These are phyloP conservation scores for Hymenoscyphus repandus DNA, from an alignment of 2,329 filamentous ascomycete species.

Conservation along the genomic window DNA sequence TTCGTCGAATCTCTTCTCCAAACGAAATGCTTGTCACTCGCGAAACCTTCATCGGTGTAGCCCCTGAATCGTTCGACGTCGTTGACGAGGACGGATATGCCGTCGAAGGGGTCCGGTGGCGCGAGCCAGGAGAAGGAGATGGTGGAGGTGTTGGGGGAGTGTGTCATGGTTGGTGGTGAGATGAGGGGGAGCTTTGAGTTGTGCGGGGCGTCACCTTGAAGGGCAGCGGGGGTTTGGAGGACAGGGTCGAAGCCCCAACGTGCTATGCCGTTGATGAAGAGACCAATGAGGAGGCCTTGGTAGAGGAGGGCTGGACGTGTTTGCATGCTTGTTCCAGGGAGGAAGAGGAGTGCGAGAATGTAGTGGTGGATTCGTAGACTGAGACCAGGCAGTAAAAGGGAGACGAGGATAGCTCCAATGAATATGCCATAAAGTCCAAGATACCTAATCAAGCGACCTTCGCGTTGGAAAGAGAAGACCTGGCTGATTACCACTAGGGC, in stretches of 20 bases:
- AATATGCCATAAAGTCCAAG: slow-evolving; percentile 73
- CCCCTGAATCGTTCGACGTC: slow-evolving; percentile 77
- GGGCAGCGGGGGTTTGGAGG: slow-evolving; percentile 70
- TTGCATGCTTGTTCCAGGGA: slow-evolving; percentile 85
- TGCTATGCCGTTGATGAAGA: slow-evolving; percentile 91
- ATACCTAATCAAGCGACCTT: slow-evolving; percentile 73
- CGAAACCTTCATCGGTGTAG: slow-evolving; percentile 52
- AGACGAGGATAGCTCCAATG: slow-evolving; percentile 58
- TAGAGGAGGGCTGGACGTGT: slow-evolving; percentile 80
- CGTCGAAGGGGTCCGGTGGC: slow-evolving; percentile 56
- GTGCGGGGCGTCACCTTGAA: slow-evolving; percentile 64
- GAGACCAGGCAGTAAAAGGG: slow-evolving; percentile 68
- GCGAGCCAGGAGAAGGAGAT: slow-evolving; percentile 32
- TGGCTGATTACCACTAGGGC: slow-evolving; percentile 66
- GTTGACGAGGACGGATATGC: slow-evolving; percentile 75
- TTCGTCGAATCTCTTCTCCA: slow-evolving; percentile 49
- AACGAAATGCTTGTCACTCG: slow-evolving; percentile 45
- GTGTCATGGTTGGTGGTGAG: slow-evolving; percentile 41
- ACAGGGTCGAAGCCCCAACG: slow-evolving; percentile 91
- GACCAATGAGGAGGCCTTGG: slow-evolving; percentile 81
- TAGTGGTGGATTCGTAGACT: slow-evolving; percentile 93
- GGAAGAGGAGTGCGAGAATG: slow-evolving; percentile 77
- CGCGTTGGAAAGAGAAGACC: slow-evolving; percentile 79
- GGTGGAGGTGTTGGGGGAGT: slow-evolving; percentile 43
- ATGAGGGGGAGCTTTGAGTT: slow-evolving; percentile 57